Conservation (phyloP, 306 rosid genomes). For the Sesbania bispinosa region DNA sequence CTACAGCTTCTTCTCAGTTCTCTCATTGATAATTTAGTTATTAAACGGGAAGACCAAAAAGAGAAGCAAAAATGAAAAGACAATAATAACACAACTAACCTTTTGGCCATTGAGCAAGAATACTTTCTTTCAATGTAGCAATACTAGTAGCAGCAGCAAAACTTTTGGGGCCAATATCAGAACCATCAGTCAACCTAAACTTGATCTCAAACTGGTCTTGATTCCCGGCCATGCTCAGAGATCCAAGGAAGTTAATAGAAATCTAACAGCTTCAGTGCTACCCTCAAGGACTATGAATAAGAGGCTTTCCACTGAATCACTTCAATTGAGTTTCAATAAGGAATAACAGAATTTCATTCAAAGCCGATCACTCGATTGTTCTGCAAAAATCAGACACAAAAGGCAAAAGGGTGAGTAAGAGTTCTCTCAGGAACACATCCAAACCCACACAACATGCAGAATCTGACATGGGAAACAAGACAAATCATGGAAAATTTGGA, state of each 20-base stretch:
- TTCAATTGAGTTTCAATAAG: constrained; percentile 33
- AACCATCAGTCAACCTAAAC: constrained; percentile 87
- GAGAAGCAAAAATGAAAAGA: not conserved
- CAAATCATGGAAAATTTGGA: not conserved
- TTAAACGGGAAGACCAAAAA: not conserved
- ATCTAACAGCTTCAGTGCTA: constrained; percentile 28
- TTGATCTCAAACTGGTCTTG: constrained; percentile 95
- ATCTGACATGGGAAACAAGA: constrained; percentile 17
- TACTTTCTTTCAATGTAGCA: constrained; percentile 76
- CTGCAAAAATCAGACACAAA: constrained; percentile 30
- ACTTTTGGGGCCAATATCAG: constrained; percentile 92
- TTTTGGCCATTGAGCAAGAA: constrained; percentile 98
- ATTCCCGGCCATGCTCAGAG: constrained; percentile 65
- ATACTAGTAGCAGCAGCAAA: constrained; percentile 87
- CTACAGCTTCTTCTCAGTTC: not conserved
- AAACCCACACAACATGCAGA: constrained; percentile 9
- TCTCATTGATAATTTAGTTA: not conserved
- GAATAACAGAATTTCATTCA: constrained; percentile 23
- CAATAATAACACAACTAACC: constrained; percentile 42
- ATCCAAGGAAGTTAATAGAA: constrained; percentile 22
- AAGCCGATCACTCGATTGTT: constrained; percentile 11
- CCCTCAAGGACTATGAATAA: constrained; percentile 13
- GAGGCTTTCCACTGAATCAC: constrained; percentile 14
- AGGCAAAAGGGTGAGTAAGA: not conserved
- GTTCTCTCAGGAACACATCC: not conserved